Conservation (phyloP, 257 asterid genomes). For the Solanum chaucha region DNA sequence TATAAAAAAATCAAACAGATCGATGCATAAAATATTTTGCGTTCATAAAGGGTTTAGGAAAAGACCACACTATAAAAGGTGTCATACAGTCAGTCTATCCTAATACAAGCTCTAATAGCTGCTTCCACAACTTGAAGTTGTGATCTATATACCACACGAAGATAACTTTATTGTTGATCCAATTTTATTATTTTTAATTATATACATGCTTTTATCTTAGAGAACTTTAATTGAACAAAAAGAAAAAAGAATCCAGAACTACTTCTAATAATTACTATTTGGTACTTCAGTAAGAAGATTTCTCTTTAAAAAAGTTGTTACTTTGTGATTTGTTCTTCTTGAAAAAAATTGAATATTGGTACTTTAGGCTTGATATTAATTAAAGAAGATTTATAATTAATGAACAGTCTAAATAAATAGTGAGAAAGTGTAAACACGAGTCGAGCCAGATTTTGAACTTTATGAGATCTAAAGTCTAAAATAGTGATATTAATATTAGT, state of each 20-base stretch:
- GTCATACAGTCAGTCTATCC: neutral
- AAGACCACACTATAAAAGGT: neutral
- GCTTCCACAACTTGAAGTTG: neutral
- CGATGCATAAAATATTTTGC: neutral
- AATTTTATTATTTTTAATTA: neutral
- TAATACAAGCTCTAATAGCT: accelerated
- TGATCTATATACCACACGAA: neutral
- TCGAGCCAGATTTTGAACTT: neutral
- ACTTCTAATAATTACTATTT: neutral
- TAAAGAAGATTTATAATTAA: neutral
- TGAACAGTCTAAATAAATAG: neutral
- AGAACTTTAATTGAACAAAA: slow-evolving; percentile 18
- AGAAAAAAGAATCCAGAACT: neutral
- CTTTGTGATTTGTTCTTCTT: neutral
- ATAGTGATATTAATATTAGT: neutral
- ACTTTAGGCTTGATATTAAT: neutral
- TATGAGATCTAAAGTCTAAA: neutral
- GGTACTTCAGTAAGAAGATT: neutral
- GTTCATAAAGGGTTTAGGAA: neutral
- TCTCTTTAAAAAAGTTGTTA: neutral
- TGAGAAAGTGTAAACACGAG: neutral
- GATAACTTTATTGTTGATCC: neutral
- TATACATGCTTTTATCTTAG: neutral
- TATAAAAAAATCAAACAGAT: accelerated
- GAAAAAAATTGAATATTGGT: neutral